These are phyloP conservation scores for Carex myosuroides DNA, from an alignment of 176 grass and related monocot species.

Conservation along the genomic window DNA sequence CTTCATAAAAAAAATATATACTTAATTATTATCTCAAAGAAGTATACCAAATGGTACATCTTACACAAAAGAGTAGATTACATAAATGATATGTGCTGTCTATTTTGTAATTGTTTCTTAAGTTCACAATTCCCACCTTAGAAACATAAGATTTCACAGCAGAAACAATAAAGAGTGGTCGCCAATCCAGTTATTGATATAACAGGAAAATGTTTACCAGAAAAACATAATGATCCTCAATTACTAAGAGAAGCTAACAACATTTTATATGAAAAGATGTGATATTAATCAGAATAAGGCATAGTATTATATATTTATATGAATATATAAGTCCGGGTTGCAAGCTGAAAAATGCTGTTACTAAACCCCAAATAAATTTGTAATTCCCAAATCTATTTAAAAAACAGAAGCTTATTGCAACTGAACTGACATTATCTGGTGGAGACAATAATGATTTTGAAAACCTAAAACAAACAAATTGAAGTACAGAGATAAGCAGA, in stretches of 20 bases:
- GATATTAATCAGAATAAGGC: not conserved
- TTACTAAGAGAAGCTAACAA: not conserved
- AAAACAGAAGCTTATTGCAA: not conserved
- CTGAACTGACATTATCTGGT: not conserved
- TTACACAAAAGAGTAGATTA: not conserved
- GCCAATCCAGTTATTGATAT: not conserved
- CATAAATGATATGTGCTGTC: not conserved
- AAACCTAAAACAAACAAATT: conserved; percentile 12
- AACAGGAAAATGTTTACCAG: not conserved
- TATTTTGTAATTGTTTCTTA: not conserved
- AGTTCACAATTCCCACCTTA: not conserved
- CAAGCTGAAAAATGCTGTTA: not conserved
- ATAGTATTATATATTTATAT: not conserved
- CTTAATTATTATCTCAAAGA: not conserved
- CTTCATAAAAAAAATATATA: conserved; percentile 28
- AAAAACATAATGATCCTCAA: not conserved
- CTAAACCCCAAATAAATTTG: not conserved
- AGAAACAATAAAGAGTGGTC: not conserved
- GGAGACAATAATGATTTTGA: not conserved
- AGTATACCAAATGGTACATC: not conserved
- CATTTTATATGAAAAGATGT: not conserved
- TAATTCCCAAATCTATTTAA: not conserved
- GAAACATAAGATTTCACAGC: not conserved
- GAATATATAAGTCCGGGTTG: not conserved
- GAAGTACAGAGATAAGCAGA: not conserved